Evolutionary conservation across 2,329 filamentous ascomycete species (phyloP), one percentile per base, ranked within the genome.

Genomic region (Ilyonectria mors-panacis): DNA sequence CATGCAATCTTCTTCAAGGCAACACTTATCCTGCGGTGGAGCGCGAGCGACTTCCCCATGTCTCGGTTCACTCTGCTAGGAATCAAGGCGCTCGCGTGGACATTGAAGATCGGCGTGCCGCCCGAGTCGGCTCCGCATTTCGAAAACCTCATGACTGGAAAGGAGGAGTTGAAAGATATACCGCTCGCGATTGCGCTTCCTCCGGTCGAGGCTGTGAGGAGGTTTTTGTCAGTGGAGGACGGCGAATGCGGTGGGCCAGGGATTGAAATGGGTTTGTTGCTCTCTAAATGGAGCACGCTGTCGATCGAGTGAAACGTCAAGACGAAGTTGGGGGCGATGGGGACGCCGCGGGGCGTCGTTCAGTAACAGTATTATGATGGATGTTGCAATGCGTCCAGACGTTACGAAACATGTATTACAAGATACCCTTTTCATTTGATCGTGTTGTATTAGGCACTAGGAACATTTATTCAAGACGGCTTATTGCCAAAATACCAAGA

Each of bases 151-250:
- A 55, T 64, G 3, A 19, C 53, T 19, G 54, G 17, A 4, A 63
- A 53, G 35, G 60, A 66, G 7, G 57, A 65, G 13, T 30, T 72
- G 10, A 35, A 66, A 33, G 63, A 69, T n/a, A 39, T 69, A 23
- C 69, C 71, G 23, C 53, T 73, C 6, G 66, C 55, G 9, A 65
- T 75, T 63, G 42, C 51, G 23, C 33, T 72, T 37, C 70, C 71
- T n/a, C 60, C 65, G 26, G 62, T 50, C 21, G 63, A 53, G 53
- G 53, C 48, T 10, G 57, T 69, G 17, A 66, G 67, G 44, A 39
- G 53, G 39, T n/a, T 67, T 44, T 51, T 68, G 45, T 45, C 44
- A 6, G 44, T 33, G 39, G 57, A 48, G 9, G 35, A 37, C 13
- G 30, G 15, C 3, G 26, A 33, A 4, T 13, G 12, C 13, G 19